These are phyloP conservation scores for Dothistroma pini DNA, from an alignment of 2,329 filamentous ascomycete species.

Conservation along the genomic window DNA sequence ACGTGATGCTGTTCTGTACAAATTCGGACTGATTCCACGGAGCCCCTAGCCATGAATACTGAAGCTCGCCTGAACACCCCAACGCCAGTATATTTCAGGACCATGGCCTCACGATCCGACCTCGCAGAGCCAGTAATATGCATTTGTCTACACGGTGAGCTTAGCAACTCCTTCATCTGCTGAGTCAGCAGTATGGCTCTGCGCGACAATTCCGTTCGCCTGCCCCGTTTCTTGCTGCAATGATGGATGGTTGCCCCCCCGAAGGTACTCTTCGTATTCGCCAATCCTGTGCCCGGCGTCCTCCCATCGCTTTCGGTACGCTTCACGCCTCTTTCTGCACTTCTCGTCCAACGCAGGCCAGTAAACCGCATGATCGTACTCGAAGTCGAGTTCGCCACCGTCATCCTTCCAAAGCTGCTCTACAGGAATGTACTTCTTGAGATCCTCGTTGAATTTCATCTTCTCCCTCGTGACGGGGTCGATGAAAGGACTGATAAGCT, in stretches of 20 bases:
- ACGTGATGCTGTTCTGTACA: background rate
- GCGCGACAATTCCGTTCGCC: constrained; percentile 5
- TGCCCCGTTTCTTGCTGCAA: constrained; percentile 21
- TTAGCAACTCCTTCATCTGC: constrained; percentile 12
- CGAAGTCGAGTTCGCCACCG: constrained; percentile 78
- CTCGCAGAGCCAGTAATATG: background rate
- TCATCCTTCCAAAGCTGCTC: constrained; percentile 78
- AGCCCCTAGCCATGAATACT: background rate
- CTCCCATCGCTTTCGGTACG: constrained; percentile 68
- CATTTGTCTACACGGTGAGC: constrained; percentile 19
- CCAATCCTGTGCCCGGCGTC: constrained; percentile 76
- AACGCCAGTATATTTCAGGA: background rate
- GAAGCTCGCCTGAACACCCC: background rate
- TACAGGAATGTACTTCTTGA: constrained; percentile 73
- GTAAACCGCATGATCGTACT: constrained; percentile 84
- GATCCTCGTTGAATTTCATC: constrained; percentile 95
- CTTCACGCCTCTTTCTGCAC: constrained; percentile 61
- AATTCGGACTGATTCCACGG: background rate
- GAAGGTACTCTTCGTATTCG: constrained; percentile 83
- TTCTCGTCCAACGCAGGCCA: constrained; percentile 81
- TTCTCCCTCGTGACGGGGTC: constrained; percentile 91
- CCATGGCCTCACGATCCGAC: background rate
- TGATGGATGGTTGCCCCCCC: constrained; percentile 54
- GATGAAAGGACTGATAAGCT: constrained; percentile 92
- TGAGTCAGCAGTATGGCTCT: constrained; percentile 9